phyloP scores from a whole-genome alignment of 768 basidiomycete genomes.

The Suillus luteus region DNA sequence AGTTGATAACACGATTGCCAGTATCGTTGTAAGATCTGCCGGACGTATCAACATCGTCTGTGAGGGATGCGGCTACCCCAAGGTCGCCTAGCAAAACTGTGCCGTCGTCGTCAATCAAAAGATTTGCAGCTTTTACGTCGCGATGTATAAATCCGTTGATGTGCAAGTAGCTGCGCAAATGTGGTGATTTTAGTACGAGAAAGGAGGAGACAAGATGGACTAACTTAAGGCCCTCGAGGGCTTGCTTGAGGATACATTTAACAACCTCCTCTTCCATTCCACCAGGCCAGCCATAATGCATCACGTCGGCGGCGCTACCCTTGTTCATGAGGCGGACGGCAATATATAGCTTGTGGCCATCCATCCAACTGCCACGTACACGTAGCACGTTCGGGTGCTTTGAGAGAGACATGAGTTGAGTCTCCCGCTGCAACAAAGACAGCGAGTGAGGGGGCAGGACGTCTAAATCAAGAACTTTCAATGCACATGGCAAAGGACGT shows the following conservation, averaged over 20 bases:
- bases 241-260: conserved; percentile 81
- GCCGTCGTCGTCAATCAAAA: conserved; percentile 88
- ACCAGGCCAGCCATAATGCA: conserved; percentile 82
- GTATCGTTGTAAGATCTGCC: conserved; percentile 20
- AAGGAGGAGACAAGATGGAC: conserved; percentile 30
- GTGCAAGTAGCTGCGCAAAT: conserved; percentile 69
- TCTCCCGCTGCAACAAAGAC: conserved; percentile 79
- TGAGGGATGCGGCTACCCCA: conserved; percentile 85
- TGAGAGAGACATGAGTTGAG: conserved; percentile 87
- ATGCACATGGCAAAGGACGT: conserved; percentile 62
- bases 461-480: conserved; percentile 91
- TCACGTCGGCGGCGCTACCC: conserved; percentile 83
- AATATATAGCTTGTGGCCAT: conserved; percentile 81
- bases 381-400: conserved; percentile 94
- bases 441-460: conserved; percentile 69
- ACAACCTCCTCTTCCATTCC: conserved; percentile 91
- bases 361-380: conserved; percentile 87
- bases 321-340: conserved; percentile 89
- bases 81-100: conserved; percentile 91
- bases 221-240: conserved; percentile 85
- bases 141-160: conserved; percentile 90
- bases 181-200: conserved; percentile 4
- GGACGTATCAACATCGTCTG: conserved; percentile 59
- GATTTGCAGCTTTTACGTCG: conserved; percentile 92
- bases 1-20: conserved; percentile 37